phyloP scores from a whole-genome alignment of 2,329 filamentous ascomycete genomes.

The Aspergillus awamori region DNA sequence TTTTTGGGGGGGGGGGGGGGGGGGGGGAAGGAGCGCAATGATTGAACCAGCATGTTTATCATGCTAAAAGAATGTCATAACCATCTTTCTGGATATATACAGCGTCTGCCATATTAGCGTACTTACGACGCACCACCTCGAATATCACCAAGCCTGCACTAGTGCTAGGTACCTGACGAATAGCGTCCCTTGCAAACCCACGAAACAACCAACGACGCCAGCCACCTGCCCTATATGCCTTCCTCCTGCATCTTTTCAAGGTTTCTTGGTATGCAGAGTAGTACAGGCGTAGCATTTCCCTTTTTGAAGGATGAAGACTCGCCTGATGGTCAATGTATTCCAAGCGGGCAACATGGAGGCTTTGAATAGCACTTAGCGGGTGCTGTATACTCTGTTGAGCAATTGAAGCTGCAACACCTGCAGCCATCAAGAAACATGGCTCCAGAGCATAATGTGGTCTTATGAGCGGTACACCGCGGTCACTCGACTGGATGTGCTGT shows the following conservation, averaged over 20 bases:
- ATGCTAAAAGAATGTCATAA: constrained; percentile 63
- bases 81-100: constrained; percentile 61
- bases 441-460: constrained; percentile 66
- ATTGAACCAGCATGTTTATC: constrained; percentile 15
- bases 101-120: constrained; percentile 56
- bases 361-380: constrained; percentile 62
- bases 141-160: constrained; percentile 67
- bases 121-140: constrained; percentile 64
- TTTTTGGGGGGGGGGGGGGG: too few relatives aligned
- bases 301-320: constrained; percentile 44
- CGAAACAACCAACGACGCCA: constrained; percentile 61
- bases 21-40: neutral
- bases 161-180: constrained; percentile 65
- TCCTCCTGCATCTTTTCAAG: constrained; percentile 55
- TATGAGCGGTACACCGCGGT: constrained; percentile 51
- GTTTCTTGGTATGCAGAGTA: constrained; percentile 65
- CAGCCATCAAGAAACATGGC: constrained; percentile 62
- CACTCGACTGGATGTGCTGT: constrained; percentile 29
- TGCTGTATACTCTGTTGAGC: constrained; percentile 62
- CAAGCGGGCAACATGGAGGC: constrained; percentile 61
- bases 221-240: constrained; percentile 56
- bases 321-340: constrained; percentile 61
- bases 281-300: constrained; percentile 56
- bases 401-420: constrained; percentile 61
- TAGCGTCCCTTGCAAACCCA: constrained; percentile 59